Conservation (phyloP, 345 rosid genomes). For the Lepidium africanum region DNA sequence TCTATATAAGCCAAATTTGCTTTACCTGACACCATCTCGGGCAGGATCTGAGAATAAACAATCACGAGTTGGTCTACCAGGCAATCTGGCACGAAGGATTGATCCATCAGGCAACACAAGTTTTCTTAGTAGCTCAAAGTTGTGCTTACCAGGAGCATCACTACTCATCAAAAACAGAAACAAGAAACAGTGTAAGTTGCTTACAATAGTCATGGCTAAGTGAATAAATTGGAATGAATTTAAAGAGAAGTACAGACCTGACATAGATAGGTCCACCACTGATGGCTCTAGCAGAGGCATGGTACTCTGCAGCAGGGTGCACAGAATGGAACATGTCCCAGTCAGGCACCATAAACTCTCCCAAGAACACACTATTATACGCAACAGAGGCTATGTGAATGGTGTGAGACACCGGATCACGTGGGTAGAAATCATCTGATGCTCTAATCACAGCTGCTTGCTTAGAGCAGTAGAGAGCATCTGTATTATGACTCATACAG, state of each 20-base stretch:
- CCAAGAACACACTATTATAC: slow-evolving; percentile 79
- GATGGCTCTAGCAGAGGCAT: slow-evolving; percentile 91
- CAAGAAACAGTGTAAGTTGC: not conserved
- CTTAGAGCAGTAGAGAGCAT: slow-evolving; percentile 95
- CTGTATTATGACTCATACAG: slow-evolving; percentile 95
- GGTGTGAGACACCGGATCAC: slow-evolving; percentile 86
- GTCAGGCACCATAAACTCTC: slow-evolving; percentile 87
- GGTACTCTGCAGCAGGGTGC: slow-evolving; percentile 90
- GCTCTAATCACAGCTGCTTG: slow-evolving; percentile 90
- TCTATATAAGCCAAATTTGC: not conserved
- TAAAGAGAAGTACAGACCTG: slow-evolving; percentile 35
- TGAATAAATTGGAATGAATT: not conserved
- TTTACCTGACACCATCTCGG: slow-evolving; percentile 75
- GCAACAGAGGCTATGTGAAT: slow-evolving; percentile 90
- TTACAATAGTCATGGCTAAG: not conserved
- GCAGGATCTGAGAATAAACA: slow-evolving; percentile 84
- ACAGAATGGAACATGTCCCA: slow-evolving; percentile 98
- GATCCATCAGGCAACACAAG: slow-evolving; percentile 89
- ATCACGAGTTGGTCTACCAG: slow-evolving; percentile 87
- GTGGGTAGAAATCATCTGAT: slow-evolving; percentile 90
- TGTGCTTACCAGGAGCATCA: slow-evolving; percentile 91
- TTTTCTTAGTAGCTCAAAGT: slow-evolving; percentile 70
- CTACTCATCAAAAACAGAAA: slow-evolving; percentile 34
- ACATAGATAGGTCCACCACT: slow-evolving; percentile 92
- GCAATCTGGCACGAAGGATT: slow-evolving; percentile 70